Evolutionary conservation across 495 filamentous ascomycete genomes (phyloP).

Genomic region (Aspergillus egyptiacus): DNA sequence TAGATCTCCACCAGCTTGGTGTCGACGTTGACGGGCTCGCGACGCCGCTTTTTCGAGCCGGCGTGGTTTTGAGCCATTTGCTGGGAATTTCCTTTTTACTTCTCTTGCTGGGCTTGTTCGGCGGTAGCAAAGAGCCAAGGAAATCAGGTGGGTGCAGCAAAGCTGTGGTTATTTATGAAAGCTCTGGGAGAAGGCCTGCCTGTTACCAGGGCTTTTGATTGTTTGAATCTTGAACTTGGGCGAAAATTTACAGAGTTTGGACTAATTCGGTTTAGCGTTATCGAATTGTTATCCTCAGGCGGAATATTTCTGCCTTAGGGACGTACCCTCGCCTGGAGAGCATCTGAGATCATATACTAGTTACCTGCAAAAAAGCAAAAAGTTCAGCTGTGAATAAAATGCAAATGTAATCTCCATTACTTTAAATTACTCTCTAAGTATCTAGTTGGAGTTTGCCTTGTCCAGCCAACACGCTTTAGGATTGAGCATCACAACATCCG

Average conservation of each 20-base stretch:
- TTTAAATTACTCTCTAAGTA: too few relatives aligned
- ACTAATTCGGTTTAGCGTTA: neutral
- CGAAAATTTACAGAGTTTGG: too few relatives aligned
- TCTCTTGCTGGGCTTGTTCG: neutral
- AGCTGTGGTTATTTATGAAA: neutral
- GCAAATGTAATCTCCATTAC: too few relatives aligned
- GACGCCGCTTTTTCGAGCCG: slow-evolving; percentile 40
- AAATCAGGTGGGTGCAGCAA: neutral
- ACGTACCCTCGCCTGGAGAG: too few relatives aligned
- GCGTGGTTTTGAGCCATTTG: slow-evolving; percentile 23
- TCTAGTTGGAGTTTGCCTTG: too few relatives aligned
- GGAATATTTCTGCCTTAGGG: neutral
- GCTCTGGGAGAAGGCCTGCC: neutral
- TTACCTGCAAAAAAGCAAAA: too few relatives aligned
- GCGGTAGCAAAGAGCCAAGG: neutral
- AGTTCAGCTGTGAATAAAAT: too few relatives aligned
- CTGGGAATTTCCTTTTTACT: neutral
- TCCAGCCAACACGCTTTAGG: too few relatives aligned
- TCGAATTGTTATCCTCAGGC: neutral
- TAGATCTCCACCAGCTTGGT: slow-evolving; percentile 49
- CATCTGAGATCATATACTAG: too few relatives aligned
- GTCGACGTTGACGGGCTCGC: slow-evolving; percentile 43
- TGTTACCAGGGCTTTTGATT: too few relatives aligned
- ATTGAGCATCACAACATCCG: too few relatives aligned
- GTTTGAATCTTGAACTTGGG: too few relatives aligned